A percentile compares a stretch with the other conserved stretches of the same genome.
Conservation (phyloP, 805 yeast species). For the Huiozyma sinensis region DNA sequence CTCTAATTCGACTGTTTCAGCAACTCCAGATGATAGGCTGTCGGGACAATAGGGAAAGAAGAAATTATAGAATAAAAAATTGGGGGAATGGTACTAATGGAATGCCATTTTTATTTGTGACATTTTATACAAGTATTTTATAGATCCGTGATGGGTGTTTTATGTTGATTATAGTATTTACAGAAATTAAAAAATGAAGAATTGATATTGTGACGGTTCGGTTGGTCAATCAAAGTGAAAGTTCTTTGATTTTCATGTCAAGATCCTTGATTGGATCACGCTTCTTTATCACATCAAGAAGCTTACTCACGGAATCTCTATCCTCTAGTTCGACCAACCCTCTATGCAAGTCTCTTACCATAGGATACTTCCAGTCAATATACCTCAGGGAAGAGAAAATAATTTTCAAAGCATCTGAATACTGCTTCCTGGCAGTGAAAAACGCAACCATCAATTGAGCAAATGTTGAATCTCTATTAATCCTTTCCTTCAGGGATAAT, state of each 20-base stretch:
- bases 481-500: constrained; percentile 38
- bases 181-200: background rate
- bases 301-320: constrained; percentile 20
- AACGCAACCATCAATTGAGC: constrained; percentile 60
- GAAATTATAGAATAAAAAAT: background rate
- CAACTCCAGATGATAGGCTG: background rate
- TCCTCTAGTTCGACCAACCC: constrained; percentile 38
- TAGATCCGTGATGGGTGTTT: background rate
- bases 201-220: background rate
- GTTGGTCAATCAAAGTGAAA: constrained; percentile 6
- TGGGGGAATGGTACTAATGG: background rate
- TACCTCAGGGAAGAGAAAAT: constrained; percentile 55
- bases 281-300: constrained; percentile 27
- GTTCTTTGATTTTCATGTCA: constrained; percentile 13
- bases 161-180: background rate
- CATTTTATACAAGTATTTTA: background rate
- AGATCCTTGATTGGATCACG: constrained; percentile 13
- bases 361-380: constrained; percentile 55
- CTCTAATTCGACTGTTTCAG: background rate
- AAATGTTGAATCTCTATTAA: constrained; percentile 31
- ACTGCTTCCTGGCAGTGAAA: constrained; percentile 42
- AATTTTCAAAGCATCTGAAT: constrained; percentile 61
- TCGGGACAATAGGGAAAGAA: too few relatives aligned
- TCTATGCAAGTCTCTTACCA: constrained; percentile 33
- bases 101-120: background rate